Base-by-base conservation (phyloP, 2,329 filamentous ascomycete genomes). In the Botrytis hyacinthi region DNA sequence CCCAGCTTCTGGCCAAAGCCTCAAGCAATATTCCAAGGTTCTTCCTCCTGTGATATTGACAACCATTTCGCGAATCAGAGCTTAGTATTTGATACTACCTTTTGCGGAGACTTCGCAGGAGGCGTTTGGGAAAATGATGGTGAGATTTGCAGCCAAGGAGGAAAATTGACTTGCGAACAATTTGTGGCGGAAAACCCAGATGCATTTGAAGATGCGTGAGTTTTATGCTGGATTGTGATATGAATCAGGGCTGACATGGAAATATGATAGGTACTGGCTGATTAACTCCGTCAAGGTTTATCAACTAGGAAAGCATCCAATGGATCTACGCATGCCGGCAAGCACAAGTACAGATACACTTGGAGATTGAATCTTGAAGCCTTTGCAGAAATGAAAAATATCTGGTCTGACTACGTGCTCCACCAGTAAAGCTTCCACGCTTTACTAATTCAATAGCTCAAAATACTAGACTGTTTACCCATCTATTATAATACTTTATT, bases 71-170 rank as follows among this genome's bases (percentile, higher is more conserved):
- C 84, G 74, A 83, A 92, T 74, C 88, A 97, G 84, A 88, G 91
- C 78, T 90, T 98, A 76, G 88, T 95, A 60, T 91, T 96, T 81
- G 90, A 95, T 83, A 95, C 90, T 1, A 92, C 92, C 18, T 93
- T 97, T 82, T 97, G 95, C 82, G 95, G 95, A 51, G 89, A 92
- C 79, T 97, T 93, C 92, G 94, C 94, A 10, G 93, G 93, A 44
- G 81, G 84, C 59, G 8, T 67, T 10, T 92, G 63, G n/a, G 74
- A 71, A 73, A 77, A 71, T 81, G 84, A 70, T 88, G 90, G 74
- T 70, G 75, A 81, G 77, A 74, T 86, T 90, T 75, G 87, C 78
- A 91, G 76, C 82, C 14, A 86, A 87, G 42, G 90, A 6, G 40
- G 44, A 8, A 42, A 3, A 7, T 10, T 73, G 35, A 60, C 89